Evolutionary conservation across 768 basidiomycete genomes (phyloP).

Genomic region (Pisolithus orientalis): DNA sequence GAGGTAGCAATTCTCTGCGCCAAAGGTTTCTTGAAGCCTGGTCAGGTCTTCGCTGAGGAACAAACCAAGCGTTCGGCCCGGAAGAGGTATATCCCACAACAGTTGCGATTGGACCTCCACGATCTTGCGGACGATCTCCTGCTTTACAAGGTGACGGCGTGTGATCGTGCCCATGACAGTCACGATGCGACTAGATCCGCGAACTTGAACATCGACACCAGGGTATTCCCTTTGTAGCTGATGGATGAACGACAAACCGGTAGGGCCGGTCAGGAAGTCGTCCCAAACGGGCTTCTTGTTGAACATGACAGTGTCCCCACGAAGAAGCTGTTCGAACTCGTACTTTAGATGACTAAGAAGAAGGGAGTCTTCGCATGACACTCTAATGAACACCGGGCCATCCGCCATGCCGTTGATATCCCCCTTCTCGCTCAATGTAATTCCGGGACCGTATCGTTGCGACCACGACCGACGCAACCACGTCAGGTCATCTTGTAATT

Average conservation of each 20-base stretch:
- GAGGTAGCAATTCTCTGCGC: slow-evolving; percentile 50
- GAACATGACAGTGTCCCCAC: slow-evolving; percentile 51
- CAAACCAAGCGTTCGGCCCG: slow-evolving; percentile 37
- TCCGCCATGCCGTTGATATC: neutral
- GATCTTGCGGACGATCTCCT: slow-evolving; percentile 43
- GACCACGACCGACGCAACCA: slow-evolving; percentile 35
- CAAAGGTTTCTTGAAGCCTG: slow-evolving; percentile 43
- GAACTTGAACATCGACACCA: slow-evolving; percentile 39
- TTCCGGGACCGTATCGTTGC: slow-evolving; percentile 22
- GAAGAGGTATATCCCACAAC: slow-evolving; percentile 40
- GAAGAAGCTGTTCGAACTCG: slow-evolving; percentile 54
- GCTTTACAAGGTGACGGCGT: slow-evolving; percentile 35
- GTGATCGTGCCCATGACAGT: slow-evolving; percentile 47
- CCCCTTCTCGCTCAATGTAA: slow-evolving; percentile 22
- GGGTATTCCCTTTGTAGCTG: slow-evolving; percentile 34
- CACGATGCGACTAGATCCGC: slow-evolving; percentile 37
- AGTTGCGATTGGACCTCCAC: slow-evolving; percentile 36
- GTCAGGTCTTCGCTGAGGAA: slow-evolving; percentile 44
- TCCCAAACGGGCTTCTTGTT: slow-evolving; percentile 60
- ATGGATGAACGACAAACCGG: slow-evolving; percentile 41
- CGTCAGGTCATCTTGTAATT: slow-evolving; percentile 39
- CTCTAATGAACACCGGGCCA: slow-evolving; percentile 32
- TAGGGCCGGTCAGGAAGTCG: slow-evolving; percentile 42
- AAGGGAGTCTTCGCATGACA: slow-evolving; percentile 45
- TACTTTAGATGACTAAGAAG: slow-evolving; percentile 51